Evolutionary conservation across 2,329 filamentous ascomycete genomes (phyloP), one percentile per base, ranked within the genome.

Genomic region (Fusarium avenaceum): DNA sequence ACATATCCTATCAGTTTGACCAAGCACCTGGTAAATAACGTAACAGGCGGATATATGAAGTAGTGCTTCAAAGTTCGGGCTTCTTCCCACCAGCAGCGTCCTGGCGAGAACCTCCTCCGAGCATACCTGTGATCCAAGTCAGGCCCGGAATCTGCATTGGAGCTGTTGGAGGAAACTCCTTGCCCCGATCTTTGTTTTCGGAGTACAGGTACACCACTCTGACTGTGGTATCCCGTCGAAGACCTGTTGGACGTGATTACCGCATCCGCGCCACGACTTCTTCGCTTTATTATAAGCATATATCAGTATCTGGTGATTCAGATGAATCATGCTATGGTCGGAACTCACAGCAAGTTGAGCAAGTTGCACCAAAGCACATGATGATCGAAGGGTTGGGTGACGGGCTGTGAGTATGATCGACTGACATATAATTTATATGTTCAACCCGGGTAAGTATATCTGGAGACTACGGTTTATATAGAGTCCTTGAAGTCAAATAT

Each of bases 241-340:
- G n/a, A 82, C 83, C 15, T 77, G 73, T 10, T 81, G 77, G 59
- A 85, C 80, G 70, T 85, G 83, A 56, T 65, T 77, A 49, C 83
- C 83, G 76, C 83, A 85, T 63, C 83, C 83, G 63, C 82, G 80
- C 83, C 83, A 85, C 26, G 82, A 74, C 69, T 81, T 79, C 74
- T 83, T 84, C 28, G 80, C 83, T 85, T 17, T 15, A 19, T 33
- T 28, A 35, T 8, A 17, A 20, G 15, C 26, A n/a, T 32, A 33
- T 45, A 24, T 56, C 26, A 51, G 30, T 42, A 11, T 59, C 32
- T 45, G 20, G 8, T 11, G 14, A 10, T 22, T 22, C 15, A 24
- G 7, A 8, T 15, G 4, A 9, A 15, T 11, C 11, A n/a, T 3
- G 8, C 4, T 14, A 9, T 22, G 20, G 9, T 8, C 4, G 33